These are phyloP conservation scores for Solanum peruvianum DNA, from an alignment of 257 asterid genomes.

Conservation along the genomic window DNA sequence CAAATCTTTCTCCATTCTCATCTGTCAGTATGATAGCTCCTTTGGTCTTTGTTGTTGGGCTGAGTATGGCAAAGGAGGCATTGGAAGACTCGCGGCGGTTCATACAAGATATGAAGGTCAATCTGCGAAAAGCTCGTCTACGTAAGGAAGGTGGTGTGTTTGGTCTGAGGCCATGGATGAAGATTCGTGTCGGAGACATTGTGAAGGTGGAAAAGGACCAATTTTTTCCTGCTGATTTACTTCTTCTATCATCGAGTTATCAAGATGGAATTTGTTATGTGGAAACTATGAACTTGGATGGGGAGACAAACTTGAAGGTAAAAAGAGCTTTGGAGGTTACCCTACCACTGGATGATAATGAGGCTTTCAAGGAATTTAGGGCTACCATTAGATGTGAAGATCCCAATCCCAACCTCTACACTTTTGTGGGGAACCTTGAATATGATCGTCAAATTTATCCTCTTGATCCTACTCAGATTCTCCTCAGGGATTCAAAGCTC, in stretches of 20 bases:
- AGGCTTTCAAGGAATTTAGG: conserved; percentile 55
- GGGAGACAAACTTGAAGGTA: conserved; percentile 93
- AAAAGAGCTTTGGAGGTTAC: conserved; percentile 74
- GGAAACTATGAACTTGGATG: conserved; percentile 94
- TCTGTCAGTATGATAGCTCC: conserved; percentile 90
- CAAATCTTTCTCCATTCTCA: conserved; percentile 60
- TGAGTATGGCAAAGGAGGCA: conserved; percentile 99
- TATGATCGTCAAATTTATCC: conserved; percentile 52
- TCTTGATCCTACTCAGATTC: conserved; percentile 86
- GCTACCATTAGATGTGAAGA: conserved; percentile 79
- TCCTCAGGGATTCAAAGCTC: conserved; percentile 91
- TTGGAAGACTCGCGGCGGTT: conserved; percentile 89
- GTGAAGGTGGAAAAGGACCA: conserved; percentile 85
- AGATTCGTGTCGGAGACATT: conserved; percentile 79
- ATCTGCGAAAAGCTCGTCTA: conserved; percentile 53
- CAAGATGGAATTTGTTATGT: conserved; percentile 95
- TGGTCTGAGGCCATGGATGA: conserved; percentile 75
- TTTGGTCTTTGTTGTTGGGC: conserved; percentile 76
- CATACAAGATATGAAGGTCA: conserved; percentile 90
- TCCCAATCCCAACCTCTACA: conserved; percentile 82
- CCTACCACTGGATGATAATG: conserved; percentile 46
- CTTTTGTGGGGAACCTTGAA: conserved; percentile 81
- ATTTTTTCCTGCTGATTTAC: conserved; percentile 89
- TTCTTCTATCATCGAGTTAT: conserved; percentile 72
- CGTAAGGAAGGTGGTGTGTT: conserved; percentile 63